Percentiles rank a stretch among this genome's conserved stretches.
Evolutionary conservation across 148 eudicot genomes (phyloP).

Genomic region (Diospyros kaki): DNA sequence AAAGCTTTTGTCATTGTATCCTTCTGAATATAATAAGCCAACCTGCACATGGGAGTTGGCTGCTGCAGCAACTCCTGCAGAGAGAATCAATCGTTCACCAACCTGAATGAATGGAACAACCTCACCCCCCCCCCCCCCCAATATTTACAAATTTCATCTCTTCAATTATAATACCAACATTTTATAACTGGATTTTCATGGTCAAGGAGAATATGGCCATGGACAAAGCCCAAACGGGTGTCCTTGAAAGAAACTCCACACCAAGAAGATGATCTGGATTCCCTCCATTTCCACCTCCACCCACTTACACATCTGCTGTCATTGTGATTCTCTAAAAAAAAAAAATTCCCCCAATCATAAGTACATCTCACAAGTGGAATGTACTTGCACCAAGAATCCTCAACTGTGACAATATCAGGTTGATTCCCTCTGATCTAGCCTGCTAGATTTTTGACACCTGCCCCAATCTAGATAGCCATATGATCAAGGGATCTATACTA

Average conservation of each 20-base stretch:
- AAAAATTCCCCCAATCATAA: constrained; percentile 12
- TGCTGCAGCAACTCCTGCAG: background rate
- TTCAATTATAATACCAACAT: no score
- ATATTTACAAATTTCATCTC: background rate
- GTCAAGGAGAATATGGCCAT: no score
- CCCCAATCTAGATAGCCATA: background rate
- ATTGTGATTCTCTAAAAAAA: background rate
- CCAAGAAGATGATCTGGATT: constrained; percentile 15
- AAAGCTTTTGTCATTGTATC: constrained; percentile 13
- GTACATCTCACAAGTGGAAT: constrained; percentile 15
- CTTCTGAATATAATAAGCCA: constrained; percentile 22
- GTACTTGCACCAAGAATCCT: constrained; percentile 11
- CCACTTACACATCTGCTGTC: background rate
- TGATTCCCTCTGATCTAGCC: background rate
- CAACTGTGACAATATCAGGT: background rate
- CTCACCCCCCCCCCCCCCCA: no score
- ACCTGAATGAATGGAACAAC: background rate
- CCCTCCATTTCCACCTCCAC: background rate
- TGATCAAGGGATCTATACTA: background rate
- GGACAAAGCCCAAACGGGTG: no score
- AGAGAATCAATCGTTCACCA: constrained; percentile 20
- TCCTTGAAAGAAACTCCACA: constrained; percentile 12
- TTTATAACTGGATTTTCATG: no score
- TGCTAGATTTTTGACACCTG: background rate
- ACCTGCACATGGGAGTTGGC: constrained; percentile 30